phyloP scores from a whole-genome alignment of 31 red algal genomes.

The Porphyra umbilicalis region DNA sequence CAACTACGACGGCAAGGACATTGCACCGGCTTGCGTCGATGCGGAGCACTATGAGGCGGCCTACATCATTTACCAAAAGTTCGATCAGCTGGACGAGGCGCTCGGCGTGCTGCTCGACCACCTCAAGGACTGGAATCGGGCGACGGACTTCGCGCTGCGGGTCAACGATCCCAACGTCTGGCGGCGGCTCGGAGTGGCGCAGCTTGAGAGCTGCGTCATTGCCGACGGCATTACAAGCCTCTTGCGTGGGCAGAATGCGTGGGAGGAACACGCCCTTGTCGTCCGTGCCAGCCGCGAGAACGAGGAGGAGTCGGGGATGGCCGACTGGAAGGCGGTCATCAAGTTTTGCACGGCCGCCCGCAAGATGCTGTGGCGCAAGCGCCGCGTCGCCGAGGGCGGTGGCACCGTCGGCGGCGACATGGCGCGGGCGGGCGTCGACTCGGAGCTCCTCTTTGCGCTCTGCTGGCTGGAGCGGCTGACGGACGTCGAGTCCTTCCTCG shows the following conservation, averaged over 20 bases:
- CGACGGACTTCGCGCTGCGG: conserved; percentile 82
- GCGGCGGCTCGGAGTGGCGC: conserved; percentile 73
- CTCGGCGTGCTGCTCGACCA: conserved; percentile 89
- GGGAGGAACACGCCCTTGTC: conserved; percentile 45
- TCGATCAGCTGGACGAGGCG: conserved; percentile 80
- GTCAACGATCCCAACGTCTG: conserved; percentile 78
- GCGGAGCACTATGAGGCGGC: conserved; percentile 95
- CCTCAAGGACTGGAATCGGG: conserved; percentile 87
- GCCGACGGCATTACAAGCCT: conserved; percentile 66
- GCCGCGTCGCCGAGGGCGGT: neutral
- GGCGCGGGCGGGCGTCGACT: conserved; percentile 58
- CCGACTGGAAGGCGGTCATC: conserved; percentile 64
- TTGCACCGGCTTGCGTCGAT: conserved; percentile 79
- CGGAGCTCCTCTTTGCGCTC: conserved; percentile 80
- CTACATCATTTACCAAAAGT: conserved; percentile 92
- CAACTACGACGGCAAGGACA: conserved; percentile 81
- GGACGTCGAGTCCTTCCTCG: conserved; percentile 92
- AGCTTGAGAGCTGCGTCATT: conserved; percentile 53
- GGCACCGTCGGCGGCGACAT: conserved; percentile 26
- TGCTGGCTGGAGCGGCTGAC: conserved; percentile 71
- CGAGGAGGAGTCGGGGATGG: conserved; percentile 38
- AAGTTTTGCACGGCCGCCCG: conserved; percentile 79
- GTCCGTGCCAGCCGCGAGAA: conserved; percentile 57
- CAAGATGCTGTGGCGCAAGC: conserved; percentile 48
- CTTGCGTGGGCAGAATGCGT: conserved; percentile 71